These are phyloP conservation scores for Tillandsia leiboldiana DNA, from an alignment of 176 grass and related monocot genomes.

Conservation along the genomic window DNA sequence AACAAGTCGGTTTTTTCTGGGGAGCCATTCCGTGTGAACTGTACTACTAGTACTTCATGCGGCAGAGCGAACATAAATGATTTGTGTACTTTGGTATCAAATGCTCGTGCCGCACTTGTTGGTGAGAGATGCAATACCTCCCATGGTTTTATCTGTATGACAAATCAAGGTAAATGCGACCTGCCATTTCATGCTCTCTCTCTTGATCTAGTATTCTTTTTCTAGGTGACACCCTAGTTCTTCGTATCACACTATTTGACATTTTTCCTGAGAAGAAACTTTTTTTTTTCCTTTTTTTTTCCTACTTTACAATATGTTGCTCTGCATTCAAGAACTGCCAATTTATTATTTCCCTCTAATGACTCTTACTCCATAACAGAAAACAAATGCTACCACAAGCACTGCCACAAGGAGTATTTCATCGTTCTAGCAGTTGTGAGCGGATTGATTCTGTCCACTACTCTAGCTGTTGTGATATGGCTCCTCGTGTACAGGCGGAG, in stretches of 20 bases:
- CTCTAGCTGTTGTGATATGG: conserved; percentile 73
- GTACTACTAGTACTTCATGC: conserved; percentile 17
- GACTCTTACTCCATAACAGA: conserved; percentile 16
- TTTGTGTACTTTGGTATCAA: conserved; percentile 48
- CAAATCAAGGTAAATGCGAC: conserved; percentile 38
- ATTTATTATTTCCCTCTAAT: conserved; percentile 1
- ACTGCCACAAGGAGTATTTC: conserved; percentile 60
- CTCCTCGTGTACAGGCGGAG: conserved; percentile 69
- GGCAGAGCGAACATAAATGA: conserved; percentile 24
- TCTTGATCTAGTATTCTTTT: not conserved
- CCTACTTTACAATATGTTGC: no score
- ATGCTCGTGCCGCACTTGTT: conserved; percentile 17
- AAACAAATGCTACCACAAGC: conserved; percentile 53
- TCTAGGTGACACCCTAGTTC: not conserved
- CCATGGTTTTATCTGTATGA: conserved; percentile 73
- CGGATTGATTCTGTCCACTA: conserved; percentile 68
- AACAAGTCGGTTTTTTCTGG: conserved; percentile 19
- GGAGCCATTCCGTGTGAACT: no score
- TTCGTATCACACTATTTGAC: no score
- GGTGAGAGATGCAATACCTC: conserved; percentile 56
- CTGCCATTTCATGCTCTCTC: no score
- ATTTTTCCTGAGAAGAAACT: no score
- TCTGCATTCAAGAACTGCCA: not conserved
- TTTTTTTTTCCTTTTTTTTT: no score
- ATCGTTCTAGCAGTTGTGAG: conserved; percentile 67